Percentiles rank a stretch among this genome's conserved stretches.
phyloP scores from a whole-genome alignment of 768 basidiomycete species.

The Suillus hirtellus region DNA sequence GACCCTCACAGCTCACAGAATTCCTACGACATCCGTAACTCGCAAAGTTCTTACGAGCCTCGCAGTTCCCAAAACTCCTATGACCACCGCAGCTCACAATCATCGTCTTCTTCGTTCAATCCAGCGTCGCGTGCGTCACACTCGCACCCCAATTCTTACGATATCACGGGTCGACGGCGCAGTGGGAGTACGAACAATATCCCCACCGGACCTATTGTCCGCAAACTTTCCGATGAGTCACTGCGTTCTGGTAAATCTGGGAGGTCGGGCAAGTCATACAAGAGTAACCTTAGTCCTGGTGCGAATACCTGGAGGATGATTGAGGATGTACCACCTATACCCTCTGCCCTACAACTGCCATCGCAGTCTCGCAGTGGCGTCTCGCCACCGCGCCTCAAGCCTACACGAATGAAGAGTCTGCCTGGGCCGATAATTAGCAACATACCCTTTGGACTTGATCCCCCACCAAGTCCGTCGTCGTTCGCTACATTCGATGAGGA shows the following conservation, averaged over 20 bases:
- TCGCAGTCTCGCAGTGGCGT: background rate
- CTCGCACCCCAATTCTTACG: background rate
- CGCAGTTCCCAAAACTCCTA: background rate
- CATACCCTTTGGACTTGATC: constrained; percentile 23
- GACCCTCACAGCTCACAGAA: background rate
- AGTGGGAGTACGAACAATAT: constrained; percentile 28
- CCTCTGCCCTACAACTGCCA: constrained; percentile 19
- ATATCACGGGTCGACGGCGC: constrained; percentile 23
- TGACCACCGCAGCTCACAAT: constrained; percentile 1
- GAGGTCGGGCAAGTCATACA: constrained; percentile 33
- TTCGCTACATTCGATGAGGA: constrained; percentile 25
- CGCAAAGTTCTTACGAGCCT: background rate
- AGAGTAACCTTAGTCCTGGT: constrained; percentile 17
- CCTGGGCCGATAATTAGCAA: constrained; percentile 33
- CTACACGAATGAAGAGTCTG: constrained; percentile 54
- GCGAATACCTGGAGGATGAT: constrained; percentile 11
- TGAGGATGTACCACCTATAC: constrained; percentile 31
- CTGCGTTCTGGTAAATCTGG: constrained; percentile 41
- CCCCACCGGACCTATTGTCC: constrained; percentile 21
- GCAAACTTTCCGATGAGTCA: constrained; percentile 41
- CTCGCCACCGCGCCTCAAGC: constrained; percentile 10
- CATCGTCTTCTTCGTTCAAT: background rate
- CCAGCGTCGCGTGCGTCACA: background rate
- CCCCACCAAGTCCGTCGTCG: constrained; percentile 32
- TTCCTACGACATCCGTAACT: background rate